Conservation (phyloP, 345 rosid species). For the Raphanus sativus region DNA sequence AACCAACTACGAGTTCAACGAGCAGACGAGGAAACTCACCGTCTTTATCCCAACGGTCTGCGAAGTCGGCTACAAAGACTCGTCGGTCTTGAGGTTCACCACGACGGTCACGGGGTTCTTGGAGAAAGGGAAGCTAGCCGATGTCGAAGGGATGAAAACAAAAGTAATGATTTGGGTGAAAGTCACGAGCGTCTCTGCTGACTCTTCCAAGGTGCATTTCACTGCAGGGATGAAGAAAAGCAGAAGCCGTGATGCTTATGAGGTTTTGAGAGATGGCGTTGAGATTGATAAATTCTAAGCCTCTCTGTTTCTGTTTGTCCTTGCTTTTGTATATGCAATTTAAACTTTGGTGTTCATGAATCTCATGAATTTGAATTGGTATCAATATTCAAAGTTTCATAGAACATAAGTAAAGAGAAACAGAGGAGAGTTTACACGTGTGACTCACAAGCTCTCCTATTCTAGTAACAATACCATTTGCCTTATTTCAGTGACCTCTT, state of each 20-base stretch:
- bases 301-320: constrained; percentile 6
- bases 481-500: too few relatives aligned
- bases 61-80: constrained; percentile 90
- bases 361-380: not conserved
- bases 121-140: constrained; percentile 66
- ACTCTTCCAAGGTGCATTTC: constrained; percentile 88
- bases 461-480: not conserved
- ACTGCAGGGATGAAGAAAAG: constrained; percentile 92
- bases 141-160: constrained; percentile 92
- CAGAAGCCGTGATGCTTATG: constrained; percentile 70
- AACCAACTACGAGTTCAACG: constrained; percentile 87
- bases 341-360: constrained; percentile 15
- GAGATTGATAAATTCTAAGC: constrained; percentile 66
- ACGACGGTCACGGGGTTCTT: constrained; percentile 72
- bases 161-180: constrained; percentile 93
- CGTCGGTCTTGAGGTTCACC: constrained; percentile 76
- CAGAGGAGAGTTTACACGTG: not conserved
- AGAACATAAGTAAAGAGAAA: not conserved
- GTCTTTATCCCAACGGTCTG: constrained; percentile 75
- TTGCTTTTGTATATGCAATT: constrained; percentile 1
- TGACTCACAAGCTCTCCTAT: constrained; percentile 1
- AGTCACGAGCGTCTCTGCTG: constrained; percentile 69
- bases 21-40: constrained; percentile 65
- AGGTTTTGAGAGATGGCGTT: constrained; percentile 54
- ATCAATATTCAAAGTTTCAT: not conserved